Conservation (phyloP, 2,329 filamentous ascomycete species). For the Aspergillus eucalypticola region DNA sequence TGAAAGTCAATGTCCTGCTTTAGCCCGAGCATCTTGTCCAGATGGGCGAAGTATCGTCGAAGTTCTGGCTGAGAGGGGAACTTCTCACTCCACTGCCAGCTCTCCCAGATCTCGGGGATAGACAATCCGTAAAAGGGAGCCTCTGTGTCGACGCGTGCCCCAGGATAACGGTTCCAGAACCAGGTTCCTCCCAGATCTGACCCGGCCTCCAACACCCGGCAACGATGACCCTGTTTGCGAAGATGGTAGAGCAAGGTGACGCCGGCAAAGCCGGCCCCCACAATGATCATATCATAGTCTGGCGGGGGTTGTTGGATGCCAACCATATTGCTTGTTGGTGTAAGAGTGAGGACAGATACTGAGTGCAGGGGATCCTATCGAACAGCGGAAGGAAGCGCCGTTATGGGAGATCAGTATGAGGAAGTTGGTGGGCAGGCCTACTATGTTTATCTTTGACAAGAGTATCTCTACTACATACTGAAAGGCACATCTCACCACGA, state of each 20-base stretch:
- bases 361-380: too few species aligned
- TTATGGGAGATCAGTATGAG: too few species aligned
- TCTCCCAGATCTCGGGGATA: conserved; percentile 50
- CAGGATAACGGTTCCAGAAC: conserved; percentile 59
- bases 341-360: too few species aligned
- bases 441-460: too few species aligned
- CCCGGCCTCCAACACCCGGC: conserved; percentile 56
- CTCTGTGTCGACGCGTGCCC: conserved; percentile 56
- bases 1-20: conserved; percentile 50
- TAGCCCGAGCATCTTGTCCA: conserved; percentile 47
- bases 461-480: too few species aligned
- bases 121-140: conserved; percentile 57
- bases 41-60: conserved; percentile 49
- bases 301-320: too few species aligned
- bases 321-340: too few species aligned
- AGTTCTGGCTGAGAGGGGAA: conserved; percentile 40
- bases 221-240: conserved; percentile 51
- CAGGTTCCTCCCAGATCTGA: conserved; percentile 55
- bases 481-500: too few species aligned
- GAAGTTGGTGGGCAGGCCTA: too few species aligned
- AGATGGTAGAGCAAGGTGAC: conserved; percentile 55
- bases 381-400: too few species aligned
- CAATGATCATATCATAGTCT: background rate
- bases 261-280: conserved; percentile 26
- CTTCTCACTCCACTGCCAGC: conserved; percentile 46